phyloP scores from a whole-genome alignment of 2,329 filamentous ascomycete genomes.

The Ophiostoma fasciatum region DNA sequence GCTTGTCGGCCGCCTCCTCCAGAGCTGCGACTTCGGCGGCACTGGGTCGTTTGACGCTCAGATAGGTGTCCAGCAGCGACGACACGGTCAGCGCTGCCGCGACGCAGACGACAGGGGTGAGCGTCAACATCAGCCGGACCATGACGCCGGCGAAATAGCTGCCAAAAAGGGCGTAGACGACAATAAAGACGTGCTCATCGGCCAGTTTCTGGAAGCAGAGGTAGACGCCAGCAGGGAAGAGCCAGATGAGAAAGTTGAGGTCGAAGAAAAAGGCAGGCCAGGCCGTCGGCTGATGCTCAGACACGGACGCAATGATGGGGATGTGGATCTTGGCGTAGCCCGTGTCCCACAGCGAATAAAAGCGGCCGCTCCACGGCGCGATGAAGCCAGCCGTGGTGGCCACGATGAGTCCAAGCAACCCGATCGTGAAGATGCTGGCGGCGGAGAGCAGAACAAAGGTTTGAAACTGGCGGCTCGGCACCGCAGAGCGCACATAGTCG shows the following conservation, averaged over 20 bases:
- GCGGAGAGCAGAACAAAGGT: conserved; percentile 69
- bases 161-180: conserved; percentile 91
- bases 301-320: conserved; percentile 98
- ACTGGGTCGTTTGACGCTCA: conserved; percentile 50
- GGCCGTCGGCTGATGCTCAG: conserved; percentile 95
- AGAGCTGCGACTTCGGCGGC: conserved; percentile 28
- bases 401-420: conserved; percentile 65
- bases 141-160: conserved; percentile 99
- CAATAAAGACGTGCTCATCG: conserved; percentile 95
- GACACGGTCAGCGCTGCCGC: conserved; percentile 81
- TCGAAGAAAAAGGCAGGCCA: conserved; percentile 99
- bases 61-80: conserved; percentile 74
- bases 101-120: conserved; percentile 93
- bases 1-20: conserved; percentile 37
- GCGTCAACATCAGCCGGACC: conserved; percentile 95
- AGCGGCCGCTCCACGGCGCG: conserved; percentile 93
- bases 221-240: conserved; percentile 71
- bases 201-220: conserved; percentile 88
- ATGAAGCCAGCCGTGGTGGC: conserved; percentile 79
- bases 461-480: conserved; percentile 88
- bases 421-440: conserved; percentile 56
- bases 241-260: conserved; percentile 94
- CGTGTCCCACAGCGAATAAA: conserved; percentile 99
- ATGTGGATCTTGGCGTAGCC: conserved; percentile 99
- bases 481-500: conserved; percentile 74